A percentile compares a stretch with the other conserved stretches of the same genome.
These are phyloP conservation scores for Botrytis pseudocinerea DNA, from an alignment of 2,329 filamentous ascomycete genomes.

Conservation along the genomic window DNA sequence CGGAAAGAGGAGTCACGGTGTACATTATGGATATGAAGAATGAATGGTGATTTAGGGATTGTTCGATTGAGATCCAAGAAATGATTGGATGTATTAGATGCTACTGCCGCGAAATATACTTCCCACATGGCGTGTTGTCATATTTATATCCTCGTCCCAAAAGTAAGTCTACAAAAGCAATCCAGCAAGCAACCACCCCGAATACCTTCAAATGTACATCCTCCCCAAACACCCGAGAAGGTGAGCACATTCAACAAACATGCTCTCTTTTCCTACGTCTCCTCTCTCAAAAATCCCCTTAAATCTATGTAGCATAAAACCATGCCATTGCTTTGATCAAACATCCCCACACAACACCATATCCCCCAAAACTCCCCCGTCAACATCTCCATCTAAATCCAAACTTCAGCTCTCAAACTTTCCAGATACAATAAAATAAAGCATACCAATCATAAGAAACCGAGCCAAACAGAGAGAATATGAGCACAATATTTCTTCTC, in stretches of 20 bases:
- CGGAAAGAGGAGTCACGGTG: slow-evolving; percentile 32
- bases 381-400: neutral
- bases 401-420: too few relatives aligned
- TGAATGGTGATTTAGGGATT: neutral
- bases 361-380: neutral
- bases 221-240: neutral
- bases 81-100: neutral
- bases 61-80: neutral
- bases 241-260: neutral
- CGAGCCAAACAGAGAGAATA: neutral
- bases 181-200: neutral
- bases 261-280: neutral
- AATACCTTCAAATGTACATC: neutral
- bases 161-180: neutral
- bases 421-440: neutral
- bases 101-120: neutral
- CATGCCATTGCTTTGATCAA: neutral
- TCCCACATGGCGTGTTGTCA: neutral
- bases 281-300: neutral
- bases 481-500: neutral
- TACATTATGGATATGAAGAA: neutral
- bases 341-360: neutral
- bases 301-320: neutral
- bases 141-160: neutral
- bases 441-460: neutral